phyloP scores from a whole-genome alignment of 2,329 filamentous ascomycete species.

The Whalleya microplaca region DNA sequence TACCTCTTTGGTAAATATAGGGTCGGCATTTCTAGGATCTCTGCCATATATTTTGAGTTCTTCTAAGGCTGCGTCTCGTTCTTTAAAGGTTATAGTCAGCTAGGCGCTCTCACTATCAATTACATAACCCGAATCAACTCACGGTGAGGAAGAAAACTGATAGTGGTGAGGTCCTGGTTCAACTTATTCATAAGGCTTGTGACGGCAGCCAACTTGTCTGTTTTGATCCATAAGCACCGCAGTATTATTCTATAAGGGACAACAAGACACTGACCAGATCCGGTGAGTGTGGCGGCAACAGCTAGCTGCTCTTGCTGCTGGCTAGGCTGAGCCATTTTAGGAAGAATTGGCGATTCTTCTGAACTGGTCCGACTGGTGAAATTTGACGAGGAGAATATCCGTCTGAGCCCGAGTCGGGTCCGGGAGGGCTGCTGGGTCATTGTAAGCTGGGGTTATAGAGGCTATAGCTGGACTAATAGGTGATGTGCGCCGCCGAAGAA shows the following conservation, averaged over 20 bases:
- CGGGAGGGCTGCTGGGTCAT: slow-evolving; percentile 21
- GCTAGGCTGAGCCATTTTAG: slow-evolving; percentile 25
- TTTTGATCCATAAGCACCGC: slow-evolving; percentile 14
- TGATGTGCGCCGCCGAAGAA: slow-evolving; percentile 3
- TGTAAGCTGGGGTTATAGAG: slow-evolving; percentile 17
- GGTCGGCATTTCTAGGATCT: slow-evolving; percentile 70
- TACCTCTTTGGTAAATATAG: slow-evolving; percentile 83
- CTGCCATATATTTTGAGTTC: slow-evolving; percentile 81
- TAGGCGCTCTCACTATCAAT: slow-evolving; percentile 2
- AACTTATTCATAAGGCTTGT: slow-evolving; percentile 66
- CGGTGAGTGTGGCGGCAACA: slow-evolving; percentile 36
- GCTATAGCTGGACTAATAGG: background rate
- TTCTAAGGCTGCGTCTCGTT: slow-evolving; percentile 64
- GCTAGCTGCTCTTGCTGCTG: slow-evolving; percentile 11
- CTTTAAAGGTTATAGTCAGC: slow-evolving; percentile 44
- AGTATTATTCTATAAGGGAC: background rate
- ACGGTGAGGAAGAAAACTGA: slow-evolving; percentile 64
- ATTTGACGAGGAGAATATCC: slow-evolving; percentile 24
- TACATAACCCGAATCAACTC: slow-evolving; percentile 35
- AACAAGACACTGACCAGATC: slow-evolving; percentile 45
- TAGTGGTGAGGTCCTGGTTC: slow-evolving; percentile 62
- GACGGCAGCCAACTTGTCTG: slow-evolving; percentile 72
- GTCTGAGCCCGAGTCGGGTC: slow-evolving; percentile 10
- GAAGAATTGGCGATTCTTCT: slow-evolving; percentile 2
- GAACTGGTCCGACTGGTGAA: slow-evolving; percentile 6